Evolutionary conservation across 768 basidiomycete species (phyloP).

Genomic region (Tricholoma sp.): DNA sequence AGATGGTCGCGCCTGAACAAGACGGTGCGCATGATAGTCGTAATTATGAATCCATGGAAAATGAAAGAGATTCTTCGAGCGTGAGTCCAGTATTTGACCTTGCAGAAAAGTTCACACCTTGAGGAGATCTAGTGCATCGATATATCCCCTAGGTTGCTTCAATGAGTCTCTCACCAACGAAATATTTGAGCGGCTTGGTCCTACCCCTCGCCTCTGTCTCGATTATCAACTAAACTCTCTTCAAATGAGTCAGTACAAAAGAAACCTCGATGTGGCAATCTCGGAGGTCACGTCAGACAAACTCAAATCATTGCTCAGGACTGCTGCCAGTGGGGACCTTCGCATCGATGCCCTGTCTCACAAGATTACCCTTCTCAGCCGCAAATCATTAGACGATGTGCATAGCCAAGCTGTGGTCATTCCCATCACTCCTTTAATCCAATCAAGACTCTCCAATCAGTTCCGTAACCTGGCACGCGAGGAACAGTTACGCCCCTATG

Average conservation of each 20-base stretch:
- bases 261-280: not conserved
- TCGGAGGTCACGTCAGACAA: not conserved
- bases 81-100: not conserved
- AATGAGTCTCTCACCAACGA: not conserved
- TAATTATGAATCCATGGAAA: not conserved
- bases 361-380: not conserved
- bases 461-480: not conserved
- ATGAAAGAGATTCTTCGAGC: not conserved
- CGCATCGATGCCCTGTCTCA: not conserved
- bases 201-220: not conserved
- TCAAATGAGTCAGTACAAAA: not conserved
- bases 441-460: not conserved
- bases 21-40: not conserved
- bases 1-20: not conserved
- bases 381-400: not conserved
- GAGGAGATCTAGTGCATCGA: not conserved
- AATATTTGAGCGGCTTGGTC: not conserved
- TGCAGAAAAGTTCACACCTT: not conserved
- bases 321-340: not conserved
- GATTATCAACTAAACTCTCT: not conserved
- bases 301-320: not conserved
- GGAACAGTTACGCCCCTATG: not conserved
- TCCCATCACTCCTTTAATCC: not conserved
- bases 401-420: not conserved
- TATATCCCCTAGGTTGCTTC: not conserved